These are phyloP conservation scores for Delonix regia DNA, from an alignment of 306 rosid genomes.

Conservation along the genomic window DNA sequence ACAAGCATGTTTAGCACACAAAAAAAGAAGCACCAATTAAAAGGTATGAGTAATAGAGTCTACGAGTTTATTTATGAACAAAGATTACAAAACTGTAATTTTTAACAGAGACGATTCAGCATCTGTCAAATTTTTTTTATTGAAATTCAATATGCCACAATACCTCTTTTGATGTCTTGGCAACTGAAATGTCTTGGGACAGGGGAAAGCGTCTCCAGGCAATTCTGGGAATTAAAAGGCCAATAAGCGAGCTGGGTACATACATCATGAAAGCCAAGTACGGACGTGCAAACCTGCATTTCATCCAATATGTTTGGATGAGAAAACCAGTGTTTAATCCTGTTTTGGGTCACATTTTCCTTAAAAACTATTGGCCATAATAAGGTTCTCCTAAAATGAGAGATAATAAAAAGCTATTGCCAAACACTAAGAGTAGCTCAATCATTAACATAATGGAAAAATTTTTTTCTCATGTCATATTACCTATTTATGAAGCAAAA, in stretches of 20 bases:
- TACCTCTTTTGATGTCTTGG: conserved; percentile 76
- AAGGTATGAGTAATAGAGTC: conserved; percentile 3
- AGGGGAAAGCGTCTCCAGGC: conserved; percentile 68
- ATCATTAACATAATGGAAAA: conserved; percentile 21
- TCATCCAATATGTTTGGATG: conserved; percentile 35
- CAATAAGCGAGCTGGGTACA: conserved; percentile 77
- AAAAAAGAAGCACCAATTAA: not conserved
- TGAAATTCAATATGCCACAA: conserved; percentile 27
- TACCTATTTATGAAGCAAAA: conserved; percentile 25
- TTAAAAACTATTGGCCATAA: not conserved
- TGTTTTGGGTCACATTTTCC: conserved; percentile 16
- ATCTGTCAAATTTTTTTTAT: not conserved
- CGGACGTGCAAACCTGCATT: conserved; percentile 90
- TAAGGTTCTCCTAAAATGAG: conserved; percentile 12
- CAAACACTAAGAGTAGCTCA: conserved; percentile 17
- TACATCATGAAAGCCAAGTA: conserved; percentile 93
- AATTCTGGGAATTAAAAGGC: conserved; percentile 79
- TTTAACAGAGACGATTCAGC: not conserved
- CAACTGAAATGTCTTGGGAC: conserved; percentile 64
- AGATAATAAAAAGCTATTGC: conserved; percentile 11
- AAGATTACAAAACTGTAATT: not conserved
- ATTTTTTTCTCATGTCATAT: too few relatives aligned
- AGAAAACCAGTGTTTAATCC: conserved; percentile 64
- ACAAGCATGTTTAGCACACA: conserved; percentile 7
- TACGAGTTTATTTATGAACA: not conserved